Percentiles rank a stretch among this genome's conserved stretches.
These are phyloP conservation scores for Tillandsia fasciculata DNA, from an alignment of 176 grass and related monocot genomes.

Conservation along the genomic window DNA sequence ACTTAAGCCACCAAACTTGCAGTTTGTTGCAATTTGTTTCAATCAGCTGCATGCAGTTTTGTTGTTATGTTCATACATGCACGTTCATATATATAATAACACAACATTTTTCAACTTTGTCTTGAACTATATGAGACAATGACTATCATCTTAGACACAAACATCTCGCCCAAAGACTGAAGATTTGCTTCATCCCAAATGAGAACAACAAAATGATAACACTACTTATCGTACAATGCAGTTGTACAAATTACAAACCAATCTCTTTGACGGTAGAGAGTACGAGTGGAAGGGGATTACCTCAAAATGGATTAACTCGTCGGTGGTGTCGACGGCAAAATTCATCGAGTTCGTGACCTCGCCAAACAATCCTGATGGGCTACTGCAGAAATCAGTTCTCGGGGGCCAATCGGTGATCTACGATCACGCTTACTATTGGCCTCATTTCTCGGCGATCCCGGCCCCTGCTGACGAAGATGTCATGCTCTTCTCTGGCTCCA, in stretches of 20 bases:
- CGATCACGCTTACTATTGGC: slow-evolving; percentile 83
- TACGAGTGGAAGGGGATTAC: slow-evolving; percentile 43
- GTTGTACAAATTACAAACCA: slow-evolving; percentile 19
- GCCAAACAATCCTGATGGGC: slow-evolving; percentile 61
- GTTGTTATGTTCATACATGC: too few species aligned
- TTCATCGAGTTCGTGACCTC: slow-evolving; percentile 77
- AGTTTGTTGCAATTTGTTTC: too few species aligned
- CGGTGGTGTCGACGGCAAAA: slow-evolving; percentile 7
- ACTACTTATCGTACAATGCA: slow-evolving; percentile 3
- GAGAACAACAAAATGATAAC: too few species aligned
- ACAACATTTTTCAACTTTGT: too few species aligned
- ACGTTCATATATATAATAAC: too few species aligned
- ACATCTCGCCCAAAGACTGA: too few species aligned
- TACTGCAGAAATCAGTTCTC: slow-evolving; percentile 29
- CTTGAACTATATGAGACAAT: too few species aligned
- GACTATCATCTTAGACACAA: too few species aligned
- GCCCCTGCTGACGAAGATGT: slow-evolving; percentile 45
- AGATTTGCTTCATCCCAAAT: too few species aligned
- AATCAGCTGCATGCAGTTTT: too few species aligned
- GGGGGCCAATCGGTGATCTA: slow-evolving; percentile 27
- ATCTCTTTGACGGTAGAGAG: slow-evolving; percentile 39
- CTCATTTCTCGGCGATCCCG: slow-evolving; percentile 56
- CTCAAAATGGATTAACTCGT: slow-evolving; percentile 27
- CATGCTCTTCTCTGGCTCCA: slow-evolving; percentile 68
- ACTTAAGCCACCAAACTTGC: too few species aligned